Base-by-base conservation (phyloP, 805 yeast species). In the Ogataea philodendri region DNA sequence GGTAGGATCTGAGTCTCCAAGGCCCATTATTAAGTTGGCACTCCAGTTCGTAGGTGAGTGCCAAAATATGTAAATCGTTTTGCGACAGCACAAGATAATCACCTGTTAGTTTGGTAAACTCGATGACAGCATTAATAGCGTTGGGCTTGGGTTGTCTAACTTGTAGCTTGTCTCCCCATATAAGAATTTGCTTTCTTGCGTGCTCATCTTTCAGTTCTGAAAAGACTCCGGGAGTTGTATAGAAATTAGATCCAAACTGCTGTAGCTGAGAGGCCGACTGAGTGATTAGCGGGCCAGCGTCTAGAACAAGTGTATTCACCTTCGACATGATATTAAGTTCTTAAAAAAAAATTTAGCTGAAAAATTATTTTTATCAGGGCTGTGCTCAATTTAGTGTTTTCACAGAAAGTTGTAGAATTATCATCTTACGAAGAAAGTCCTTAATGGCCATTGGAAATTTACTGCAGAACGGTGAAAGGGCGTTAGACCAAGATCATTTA, bases 271-370 rank as follows among this genome's bases (percentile, higher is more conserved):
- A 71, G 9, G 84, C 85, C 5, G 93, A 71, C 52, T 86, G 94
- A 2, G 95, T 83, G 49, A 93, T 84, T 48, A 93, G 66, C 5
- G 98, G 98, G 32, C 96, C 93, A 3, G 98, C 97, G 72, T 93
- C 98, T 47, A 93, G 70, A 21, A 86, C 84, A 38, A 94, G 67
- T 2, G 79, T 67, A 43, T 72, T 66, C 19, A 78, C 74, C 41
- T 66, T 69, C 14, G 50, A 37, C 55, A 50, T 46, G 15, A 3
- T 32, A 22, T 7, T 3, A 23, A 26, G 13, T 14, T 7, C 15
- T 7, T 5, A 26, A 32, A 17, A 26, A 39, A 32, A 32, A 27
- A 23, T 11, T 25, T 14, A 13, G n/a, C n/a, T n/a, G n/a, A n/a
- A 23, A 26, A 26, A 32, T 32, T 15, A 22, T 24, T 24, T 32